Conservation (phyloP, 345 rosid species). For the Triadica sebifera region DNA sequence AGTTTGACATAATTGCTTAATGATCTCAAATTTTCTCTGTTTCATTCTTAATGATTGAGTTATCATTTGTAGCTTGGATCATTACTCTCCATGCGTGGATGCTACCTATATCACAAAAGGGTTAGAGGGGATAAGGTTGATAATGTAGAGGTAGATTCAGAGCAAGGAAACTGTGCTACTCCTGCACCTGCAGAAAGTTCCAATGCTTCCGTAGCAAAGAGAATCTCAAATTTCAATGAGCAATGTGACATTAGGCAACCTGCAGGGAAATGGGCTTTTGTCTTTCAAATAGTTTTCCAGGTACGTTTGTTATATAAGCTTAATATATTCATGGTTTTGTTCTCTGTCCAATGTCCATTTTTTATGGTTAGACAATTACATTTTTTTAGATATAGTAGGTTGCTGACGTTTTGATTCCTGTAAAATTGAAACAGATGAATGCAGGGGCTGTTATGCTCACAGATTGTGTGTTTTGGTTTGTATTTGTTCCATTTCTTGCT, state of each 20-base stretch:
- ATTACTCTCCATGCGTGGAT: conserved; percentile 67
- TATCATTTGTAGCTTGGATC: conserved; percentile 61
- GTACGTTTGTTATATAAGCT: conserved; percentile 17
- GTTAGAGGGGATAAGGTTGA: conserved; percentile 61
- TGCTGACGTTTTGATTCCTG: conserved; percentile 8
- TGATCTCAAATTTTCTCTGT: background rate
- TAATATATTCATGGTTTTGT: background rate
- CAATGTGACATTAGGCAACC: conserved; percentile 38
- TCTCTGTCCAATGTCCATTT: background rate
- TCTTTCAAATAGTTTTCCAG: conserved; percentile 89
- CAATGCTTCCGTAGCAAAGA: conserved; percentile 25
- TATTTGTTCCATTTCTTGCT: conserved; percentile 84
- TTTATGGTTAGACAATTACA: no score
- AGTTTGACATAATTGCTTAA: conserved; percentile 3
- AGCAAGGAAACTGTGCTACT: conserved; percentile 40
- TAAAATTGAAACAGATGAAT: conserved; percentile 57
- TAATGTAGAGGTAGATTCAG: conserved; percentile 71
- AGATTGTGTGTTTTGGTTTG: conserved; percentile 91
- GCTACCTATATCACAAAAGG: conserved; percentile 60
- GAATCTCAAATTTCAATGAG: conserved; percentile 30
- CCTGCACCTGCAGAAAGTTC: conserved; percentile 21
- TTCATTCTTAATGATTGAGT: background rate
- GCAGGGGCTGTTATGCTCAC: conserved; percentile 99
- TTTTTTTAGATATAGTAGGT: background rate
- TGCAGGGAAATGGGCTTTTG: conserved; percentile 57